phyloP scores from a whole-genome alignment of 495 filamentous ascomycete species.

The Pseudevernia furfuracea region DNA sequence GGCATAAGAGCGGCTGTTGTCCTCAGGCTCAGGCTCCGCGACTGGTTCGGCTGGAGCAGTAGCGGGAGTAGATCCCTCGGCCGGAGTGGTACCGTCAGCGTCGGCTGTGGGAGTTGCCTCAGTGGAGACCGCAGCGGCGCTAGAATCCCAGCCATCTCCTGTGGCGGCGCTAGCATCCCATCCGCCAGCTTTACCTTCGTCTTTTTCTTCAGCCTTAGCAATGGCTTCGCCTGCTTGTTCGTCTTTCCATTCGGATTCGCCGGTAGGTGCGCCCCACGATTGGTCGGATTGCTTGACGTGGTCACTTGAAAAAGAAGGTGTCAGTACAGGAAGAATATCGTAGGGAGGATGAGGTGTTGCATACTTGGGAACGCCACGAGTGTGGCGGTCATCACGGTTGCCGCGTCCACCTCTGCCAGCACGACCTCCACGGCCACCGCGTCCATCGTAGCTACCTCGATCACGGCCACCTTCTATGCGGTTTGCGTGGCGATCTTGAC shows the following conservation, averaged over 20 bases:
- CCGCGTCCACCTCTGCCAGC: slow-evolving; percentile 47
- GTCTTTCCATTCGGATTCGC: slow-evolving; percentile 73
- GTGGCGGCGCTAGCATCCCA: slow-evolving; percentile 25
- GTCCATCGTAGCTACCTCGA: slow-evolving; percentile 45
- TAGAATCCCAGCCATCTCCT: slow-evolving; percentile 24
- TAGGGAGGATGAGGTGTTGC: slow-evolving; percentile 21
- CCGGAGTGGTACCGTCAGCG: slow-evolving; percentile 37
- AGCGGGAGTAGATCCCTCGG: slow-evolving; percentile 21
- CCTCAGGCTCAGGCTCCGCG: slow-evolving; percentile 57
- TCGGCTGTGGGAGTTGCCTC: slow-evolving; percentile 28
- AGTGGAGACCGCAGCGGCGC: slow-evolving; percentile 25
- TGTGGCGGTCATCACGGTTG: slow-evolving; percentile 73
- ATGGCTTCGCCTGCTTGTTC: slow-evolving; percentile 82
- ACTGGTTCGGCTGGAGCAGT: slow-evolving; percentile 22
- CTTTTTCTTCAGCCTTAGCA: slow-evolving; percentile 72
- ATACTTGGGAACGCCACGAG: slow-evolving; percentile 64
- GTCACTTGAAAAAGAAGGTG: slow-evolving; percentile 46
- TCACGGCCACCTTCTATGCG: slow-evolving; percentile 33
- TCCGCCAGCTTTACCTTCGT: slow-evolving; percentile 28
- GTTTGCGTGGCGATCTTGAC: slow-evolving; percentile 40
- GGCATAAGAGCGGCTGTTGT: slow-evolving; percentile 78
- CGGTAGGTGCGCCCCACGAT: slow-evolving; percentile 79
- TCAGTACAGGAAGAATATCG: slow-evolving; percentile 4
- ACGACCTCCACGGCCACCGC: slow-evolving; percentile 50
- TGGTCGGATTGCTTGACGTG: slow-evolving; percentile 88